A percentile compares a stretch with the other conserved stretches of the same genome.
Conservation (phyloP, 768 basidiomycete genomes). For the Russula abietina region DNA sequence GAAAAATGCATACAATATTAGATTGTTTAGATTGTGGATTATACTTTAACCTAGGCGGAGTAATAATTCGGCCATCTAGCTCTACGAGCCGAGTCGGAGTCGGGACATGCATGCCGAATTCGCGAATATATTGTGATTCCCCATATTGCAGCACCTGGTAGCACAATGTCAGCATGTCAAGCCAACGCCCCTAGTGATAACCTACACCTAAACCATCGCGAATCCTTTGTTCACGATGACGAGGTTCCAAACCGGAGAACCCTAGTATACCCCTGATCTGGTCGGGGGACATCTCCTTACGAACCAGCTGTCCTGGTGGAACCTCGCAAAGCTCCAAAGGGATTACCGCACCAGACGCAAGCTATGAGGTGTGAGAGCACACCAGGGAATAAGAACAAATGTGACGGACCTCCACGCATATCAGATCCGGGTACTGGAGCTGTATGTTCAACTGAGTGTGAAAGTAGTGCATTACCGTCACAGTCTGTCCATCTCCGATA, state of each 20-base stretch:
- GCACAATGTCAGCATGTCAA: background rate
- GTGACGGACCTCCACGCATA: constrained; percentile 60
- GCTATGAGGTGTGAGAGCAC: constrained; percentile 34
- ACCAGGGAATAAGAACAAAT: background rate
- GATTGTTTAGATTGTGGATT: constrained; percentile 48
- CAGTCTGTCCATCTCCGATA: constrained; percentile 43
- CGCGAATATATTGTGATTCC: constrained; percentile 48
- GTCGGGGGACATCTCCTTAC: constrained; percentile 62
- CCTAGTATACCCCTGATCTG: constrained; percentile 54
- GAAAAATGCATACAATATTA: constrained; percentile 44
- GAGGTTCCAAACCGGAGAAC: constrained; percentile 65
- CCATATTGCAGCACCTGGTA: constrained; percentile 46
- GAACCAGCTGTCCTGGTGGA: constrained; percentile 59
- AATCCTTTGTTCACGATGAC: constrained; percentile 50
- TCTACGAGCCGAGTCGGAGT: constrained; percentile 40
- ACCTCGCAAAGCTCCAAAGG: constrained; percentile 66
- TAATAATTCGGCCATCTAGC: constrained; percentile 57
- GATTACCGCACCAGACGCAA: constrained; percentile 52
- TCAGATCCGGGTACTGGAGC: constrained; percentile 53
- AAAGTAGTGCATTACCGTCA: constrained; percentile 61
- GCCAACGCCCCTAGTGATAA: background rate
- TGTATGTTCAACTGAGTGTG: constrained; percentile 43
- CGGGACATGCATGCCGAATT: constrained; percentile 64
- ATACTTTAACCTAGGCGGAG: constrained; percentile 60
- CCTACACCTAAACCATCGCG: constrained; percentile 45